Base-by-base conservation (phyloP, 169 alveolate genomes). In the Cryptosporidium ubiquitum region DNA sequence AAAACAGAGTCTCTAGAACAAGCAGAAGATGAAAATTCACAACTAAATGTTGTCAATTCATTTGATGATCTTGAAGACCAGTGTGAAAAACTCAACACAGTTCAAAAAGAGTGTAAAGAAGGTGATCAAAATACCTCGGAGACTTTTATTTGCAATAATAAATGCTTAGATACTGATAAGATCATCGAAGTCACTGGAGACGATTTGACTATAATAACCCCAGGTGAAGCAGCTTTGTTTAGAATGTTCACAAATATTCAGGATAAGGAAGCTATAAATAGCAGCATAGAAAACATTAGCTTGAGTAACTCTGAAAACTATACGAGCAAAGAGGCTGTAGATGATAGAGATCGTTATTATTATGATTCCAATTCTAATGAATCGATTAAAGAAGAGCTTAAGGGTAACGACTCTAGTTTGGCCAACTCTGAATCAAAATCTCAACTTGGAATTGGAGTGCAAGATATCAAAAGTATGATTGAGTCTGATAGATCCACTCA, bases 201-300 rank as follows among this genome's bases (percentile, higher is more conserved):
- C 52, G 89, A 60, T 52, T 31, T 79, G 16, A 64, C 89, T 7
- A 79, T 79, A n/a, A 79, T 79, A 18, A 79, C 89, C 2, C 89
- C 89, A 5, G 89, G 89, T 9, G 89, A 79, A 31, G 89, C 89
- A 37, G 89, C 68, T 16, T 79, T 79, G 37, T 79, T 79, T 44
- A 58, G 64, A 61, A 79, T 79, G 89, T 64, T 79, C 18, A 61
- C 89, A 18, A 79, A 79, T 61, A 61, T 64, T 31, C 89, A 79
- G 26, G 89, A 79, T 40, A 79, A 79, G 51, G 89, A 79, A 23
- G 57, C 42, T 9, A 29, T 44, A 2, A 51, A 61, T 6, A 42
- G 61, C 37, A 40, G 40, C 18, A 39, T 47, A 12, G 75, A 75
- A 42, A 49, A 49, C 35, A n/a, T 47, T 23, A 37, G 31, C 52